Evolutionary conservation across 2,329 filamentous ascomycete species (phyloP).

Genomic region (Verticillium klebahnii): DNA sequence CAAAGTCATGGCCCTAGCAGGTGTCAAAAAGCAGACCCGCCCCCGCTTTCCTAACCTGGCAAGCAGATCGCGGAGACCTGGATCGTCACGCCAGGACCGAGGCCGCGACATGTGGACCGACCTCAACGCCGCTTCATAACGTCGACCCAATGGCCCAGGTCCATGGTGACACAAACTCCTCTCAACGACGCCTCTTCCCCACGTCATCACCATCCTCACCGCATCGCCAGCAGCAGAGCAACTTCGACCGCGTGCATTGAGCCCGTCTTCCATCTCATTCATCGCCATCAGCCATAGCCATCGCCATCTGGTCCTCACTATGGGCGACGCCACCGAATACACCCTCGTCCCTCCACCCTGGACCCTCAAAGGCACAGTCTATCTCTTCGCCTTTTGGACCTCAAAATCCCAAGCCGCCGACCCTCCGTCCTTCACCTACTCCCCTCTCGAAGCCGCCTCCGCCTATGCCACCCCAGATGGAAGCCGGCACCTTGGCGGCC

Average conservation of each 20-base stretch:
- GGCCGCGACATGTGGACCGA: not conserved
- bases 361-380: constrained; percentile 39
- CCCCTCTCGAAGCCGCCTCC: constrained; percentile 40
- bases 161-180: not conserved
- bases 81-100: not conserved
- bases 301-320: not conserved
- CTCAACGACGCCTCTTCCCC: not conserved
- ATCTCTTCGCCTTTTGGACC: constrained; percentile 37
- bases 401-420: constrained; percentile 20
- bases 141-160: not conserved
- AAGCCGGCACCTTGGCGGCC: constrained; percentile 36
- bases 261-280: too few species aligned
- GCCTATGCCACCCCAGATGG: constrained; percentile 24
- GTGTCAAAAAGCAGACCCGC: not conserved
- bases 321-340: not conserved
- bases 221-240: not conserved
- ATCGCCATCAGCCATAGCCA: not conserved
- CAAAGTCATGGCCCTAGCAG: not conserved
- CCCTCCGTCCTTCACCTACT: constrained; percentile 35
- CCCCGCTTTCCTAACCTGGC: not conserved
- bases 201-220: not conserved
- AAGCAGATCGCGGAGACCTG: not conserved
- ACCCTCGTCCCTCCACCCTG: constrained; percentile 25
- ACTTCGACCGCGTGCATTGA: too few species aligned
- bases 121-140: not conserved